These are phyloP conservation scores for Jacaranda copaia DNA, from an alignment of 257 asterid genomes.

Conservation along the genomic window DNA sequence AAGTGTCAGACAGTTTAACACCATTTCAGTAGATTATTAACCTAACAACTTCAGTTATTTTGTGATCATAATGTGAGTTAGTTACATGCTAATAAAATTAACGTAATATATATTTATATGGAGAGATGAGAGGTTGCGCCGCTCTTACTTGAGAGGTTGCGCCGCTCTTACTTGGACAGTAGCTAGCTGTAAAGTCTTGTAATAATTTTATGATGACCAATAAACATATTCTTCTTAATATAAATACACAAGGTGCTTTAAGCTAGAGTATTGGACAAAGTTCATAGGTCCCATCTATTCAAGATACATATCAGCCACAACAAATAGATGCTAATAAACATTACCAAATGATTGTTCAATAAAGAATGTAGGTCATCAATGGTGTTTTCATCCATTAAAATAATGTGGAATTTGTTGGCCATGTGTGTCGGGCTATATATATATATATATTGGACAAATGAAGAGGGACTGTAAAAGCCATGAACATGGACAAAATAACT, in stretches of 20 bases:
- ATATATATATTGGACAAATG: neutral
- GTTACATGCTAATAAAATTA: neutral
- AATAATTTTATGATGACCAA: neutral
- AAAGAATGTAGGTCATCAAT: neutral
- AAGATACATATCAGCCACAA: too few relatives aligned
- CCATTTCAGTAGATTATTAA: too few relatives aligned
- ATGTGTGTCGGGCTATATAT: neutral
- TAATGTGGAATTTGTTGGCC: neutral
- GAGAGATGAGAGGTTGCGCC: neutral
- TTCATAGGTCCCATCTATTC: neutral
- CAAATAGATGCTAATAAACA: neutral
- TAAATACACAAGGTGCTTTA: neutral
- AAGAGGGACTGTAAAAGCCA: neutral
- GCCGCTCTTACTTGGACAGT: neutral
- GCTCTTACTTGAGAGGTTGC: neutral
- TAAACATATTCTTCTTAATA: neutral
- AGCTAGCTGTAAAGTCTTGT: slow-evolving; percentile 19
- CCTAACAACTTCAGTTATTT: neutral
- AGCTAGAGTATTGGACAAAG: neutral
- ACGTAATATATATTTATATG: neutral
- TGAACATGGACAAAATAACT: neutral
- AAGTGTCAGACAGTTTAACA: neutral
- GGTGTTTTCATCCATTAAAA: neutral
- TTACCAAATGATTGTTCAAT: slow-evolving; percentile 1
- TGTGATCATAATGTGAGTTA: too few relatives aligned